A percentile compares a stretch with the other conserved stretches of the same genome.
These are phyloP conservation scores for Eimeria acervulina DNA, from an alignment of 169 alveolate species.

Conservation along the genomic window DNA sequence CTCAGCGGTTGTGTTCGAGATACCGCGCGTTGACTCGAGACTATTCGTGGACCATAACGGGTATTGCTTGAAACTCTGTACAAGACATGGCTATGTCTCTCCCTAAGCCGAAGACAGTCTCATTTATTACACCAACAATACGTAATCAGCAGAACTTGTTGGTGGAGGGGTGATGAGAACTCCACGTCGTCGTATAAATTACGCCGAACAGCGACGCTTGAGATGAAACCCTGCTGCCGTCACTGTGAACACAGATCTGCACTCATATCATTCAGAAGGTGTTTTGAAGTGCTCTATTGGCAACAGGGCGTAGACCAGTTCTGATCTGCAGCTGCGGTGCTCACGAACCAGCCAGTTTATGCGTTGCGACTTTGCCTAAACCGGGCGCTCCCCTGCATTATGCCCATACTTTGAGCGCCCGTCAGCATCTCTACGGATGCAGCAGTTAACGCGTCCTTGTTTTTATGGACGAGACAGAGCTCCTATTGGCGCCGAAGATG, in stretches of 20 bases:
- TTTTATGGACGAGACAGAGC: not conserved
- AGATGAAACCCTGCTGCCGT: not conserved
- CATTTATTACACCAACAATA: not conserved
- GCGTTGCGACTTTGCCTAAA: not conserved
- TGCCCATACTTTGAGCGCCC: not conserved
- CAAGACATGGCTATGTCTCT: not conserved
- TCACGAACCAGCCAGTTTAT: not conserved
- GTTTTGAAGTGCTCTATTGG: not conserved
- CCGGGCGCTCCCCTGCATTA: not conserved
- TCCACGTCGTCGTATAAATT: not conserved
- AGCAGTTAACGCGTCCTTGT: not conserved
- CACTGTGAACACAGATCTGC: not conserved
- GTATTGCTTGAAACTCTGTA: not conserved
- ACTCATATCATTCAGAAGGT: not conserved
- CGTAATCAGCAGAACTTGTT: not conserved
- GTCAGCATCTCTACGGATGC: not conserved
- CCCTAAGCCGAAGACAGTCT: not conserved
- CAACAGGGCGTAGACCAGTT: not conserved
- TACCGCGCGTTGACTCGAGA: not conserved
- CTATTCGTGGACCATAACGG: not conserved
- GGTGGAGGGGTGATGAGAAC: not conserved
- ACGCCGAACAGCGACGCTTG: not conserved
- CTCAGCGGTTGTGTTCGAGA: not conserved
- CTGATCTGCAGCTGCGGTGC: conserved; percentile 8
- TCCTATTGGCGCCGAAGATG: conserved; percentile 33